Conservation (phyloP, 2,329 filamentous ascomycete genomes). For the Septoria petroselini region DNA sequence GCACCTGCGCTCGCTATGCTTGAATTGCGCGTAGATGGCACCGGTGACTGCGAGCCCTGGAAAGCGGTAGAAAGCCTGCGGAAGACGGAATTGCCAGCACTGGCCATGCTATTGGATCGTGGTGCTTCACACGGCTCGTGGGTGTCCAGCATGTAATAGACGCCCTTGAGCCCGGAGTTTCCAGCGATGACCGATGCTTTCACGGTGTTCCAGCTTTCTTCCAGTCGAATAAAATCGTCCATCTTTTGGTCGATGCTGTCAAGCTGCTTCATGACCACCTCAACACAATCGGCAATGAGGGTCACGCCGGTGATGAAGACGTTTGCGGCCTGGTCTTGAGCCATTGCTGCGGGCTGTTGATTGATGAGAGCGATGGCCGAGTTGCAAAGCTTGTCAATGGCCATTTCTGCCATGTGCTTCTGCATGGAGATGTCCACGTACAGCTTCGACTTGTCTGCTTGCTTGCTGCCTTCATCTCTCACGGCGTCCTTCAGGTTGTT, state of each 20-base stretch:
- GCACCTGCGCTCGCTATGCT: conserved; percentile 28
- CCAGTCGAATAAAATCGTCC: conserved; percentile 47
- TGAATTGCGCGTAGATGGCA: conserved; percentile 22
- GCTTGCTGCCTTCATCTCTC: conserved; percentile 33
- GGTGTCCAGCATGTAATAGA: conserved; percentile 47
- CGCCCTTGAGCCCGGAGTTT: conserved; percentile 44
- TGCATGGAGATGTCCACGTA: conserved; percentile 47
- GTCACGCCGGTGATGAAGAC: conserved; percentile 47
- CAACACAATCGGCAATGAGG: conserved; percentile 46
- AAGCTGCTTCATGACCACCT: conserved; percentile 44
- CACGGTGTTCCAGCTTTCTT: conserved; percentile 45
- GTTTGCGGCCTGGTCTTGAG: conserved; percentile 44
- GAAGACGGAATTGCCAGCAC: conserved; percentile 32
- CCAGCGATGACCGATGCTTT: conserved; percentile 43
- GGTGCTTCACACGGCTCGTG: conserved; percentile 21
- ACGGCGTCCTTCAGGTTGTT: conserved; percentile 41
- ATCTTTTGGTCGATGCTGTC: conserved; percentile 41
- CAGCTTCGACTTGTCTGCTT: conserved; percentile 38
- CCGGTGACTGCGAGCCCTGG: conserved; percentile 10
- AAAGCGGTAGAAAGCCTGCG: conserved; percentile 38
- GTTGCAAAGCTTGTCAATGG: conserved; percentile 48
- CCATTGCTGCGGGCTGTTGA: conserved; percentile 39
- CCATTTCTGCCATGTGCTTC: conserved; percentile 46
- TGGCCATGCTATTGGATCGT: conserved; percentile 32
- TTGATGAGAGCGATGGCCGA: conserved; percentile 46